Base-by-base conservation (phyloP, 495 filamentous ascomycete genomes). In the Amphirosellinia nigrospora region DNA sequence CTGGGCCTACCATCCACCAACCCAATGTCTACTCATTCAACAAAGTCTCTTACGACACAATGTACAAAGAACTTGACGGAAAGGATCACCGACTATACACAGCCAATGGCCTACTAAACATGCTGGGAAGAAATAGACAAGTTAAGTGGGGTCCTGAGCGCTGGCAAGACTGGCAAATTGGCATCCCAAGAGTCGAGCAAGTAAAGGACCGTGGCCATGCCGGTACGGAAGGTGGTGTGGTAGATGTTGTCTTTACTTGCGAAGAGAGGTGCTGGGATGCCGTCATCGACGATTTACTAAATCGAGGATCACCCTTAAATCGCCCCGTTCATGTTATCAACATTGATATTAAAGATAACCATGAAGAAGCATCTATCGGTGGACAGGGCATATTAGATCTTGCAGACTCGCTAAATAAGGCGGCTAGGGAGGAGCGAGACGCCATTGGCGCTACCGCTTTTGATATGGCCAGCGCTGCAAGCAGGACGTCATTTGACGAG, bases 231-330 rank as follows among this genome's bases (percentile, higher is more conserved):
- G 93, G 90, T 6, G 96, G 96, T 5, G 87, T 97, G 23, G 94
- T 98, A 1, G 96, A 99, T 76, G 83, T 98, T 4, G 94, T 99
- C 68, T 92, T 99, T 69, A 99, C 96, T 16, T 99, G 96, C 76
- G 96, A 99, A 78, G 96, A 99, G 79, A 86, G 95, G 55, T 99
- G 96, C 79, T 99, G 96, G 93, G 96, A 99, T 82, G 95, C 96
- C 43, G 96, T 99, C 52, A 87, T 99, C 8, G 96, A 99, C 72
- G 94, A 99, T 77, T 83, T 99, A 60, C 87, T 94, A 50, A 93
- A 89, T 71, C 88, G 96, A 70, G 94, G 94, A 13, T 88, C 90
- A 0, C 87, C 89, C 7, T 84, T 98, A 30, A 98, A 98, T 80
- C 85, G 92, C 11, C 94, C 95, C 0, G 94, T 99, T 11, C 96